These are phyloP conservation scores for Termitomyces eurrhizus DNA, from an alignment of 768 basidiomycete species.

Conservation along the genomic window DNA sequence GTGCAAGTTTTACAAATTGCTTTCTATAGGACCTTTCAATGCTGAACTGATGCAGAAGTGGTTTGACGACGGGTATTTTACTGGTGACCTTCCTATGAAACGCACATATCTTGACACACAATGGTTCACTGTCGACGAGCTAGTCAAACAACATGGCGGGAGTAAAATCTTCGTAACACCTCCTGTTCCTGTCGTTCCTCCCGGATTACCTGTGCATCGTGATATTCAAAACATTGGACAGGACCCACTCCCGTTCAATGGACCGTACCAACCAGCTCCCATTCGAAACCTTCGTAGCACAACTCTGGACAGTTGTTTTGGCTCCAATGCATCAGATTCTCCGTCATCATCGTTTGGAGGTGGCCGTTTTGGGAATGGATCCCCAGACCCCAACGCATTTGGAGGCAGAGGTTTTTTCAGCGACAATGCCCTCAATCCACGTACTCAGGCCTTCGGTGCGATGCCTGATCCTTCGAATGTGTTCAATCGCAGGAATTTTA, in stretches of 20 bases:
- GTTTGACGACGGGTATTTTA: conserved; percentile 89
- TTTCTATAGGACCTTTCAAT: conserved; percentile 72
- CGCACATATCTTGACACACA: conserved; percentile 65
- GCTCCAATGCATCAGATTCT: conserved; percentile 61
- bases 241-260: conserved; percentile 40
- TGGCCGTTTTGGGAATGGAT: conserved; percentile 58
- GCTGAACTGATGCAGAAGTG: conserved; percentile 93
- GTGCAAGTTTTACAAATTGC: conserved; percentile 5
- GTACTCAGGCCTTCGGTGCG: conserved; percentile 21
- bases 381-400: conserved; percentile 64
- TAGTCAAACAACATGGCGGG: conserved; percentile 46
- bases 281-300: conserved; percentile 53
- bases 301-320: conserved; percentile 66
- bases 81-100: conserved; percentile 78
- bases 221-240: conserved; percentile 42
- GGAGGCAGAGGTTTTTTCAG: conserved; percentile 41
- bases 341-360: conserved; percentile 70
- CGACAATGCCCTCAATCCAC: conserved; percentile 33
- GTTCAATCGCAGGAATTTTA: conserved; percentile 34
- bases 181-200: conserved; percentile 41
- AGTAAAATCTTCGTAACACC: conserved; percentile 65
- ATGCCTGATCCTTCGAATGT: conserved; percentile 23
- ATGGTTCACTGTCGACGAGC: conserved; percentile 63
- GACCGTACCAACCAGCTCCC: conserved; percentile 67
- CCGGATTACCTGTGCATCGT: conserved; percentile 44